Percentiles rank a stretch among this genome's conserved stretches.
Conservation (phyloP, 345 rosid genomes). For the Draba incana region DNA sequence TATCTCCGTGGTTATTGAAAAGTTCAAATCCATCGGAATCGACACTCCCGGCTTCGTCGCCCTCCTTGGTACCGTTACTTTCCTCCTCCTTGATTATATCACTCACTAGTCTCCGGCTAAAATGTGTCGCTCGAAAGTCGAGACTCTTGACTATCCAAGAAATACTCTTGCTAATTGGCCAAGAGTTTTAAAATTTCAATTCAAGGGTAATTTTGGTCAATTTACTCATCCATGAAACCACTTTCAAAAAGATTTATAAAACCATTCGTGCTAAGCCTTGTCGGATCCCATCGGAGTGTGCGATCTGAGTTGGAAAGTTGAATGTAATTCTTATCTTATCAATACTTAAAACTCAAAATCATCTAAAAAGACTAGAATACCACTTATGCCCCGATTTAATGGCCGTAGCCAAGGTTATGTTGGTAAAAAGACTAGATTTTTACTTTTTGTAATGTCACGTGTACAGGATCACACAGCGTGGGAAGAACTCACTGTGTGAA, state of each 20-base stretch:
- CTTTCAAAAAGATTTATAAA: neutral
- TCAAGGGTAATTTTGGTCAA: slow-evolving; percentile 20
- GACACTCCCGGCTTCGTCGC: slow-evolving; percentile 86
- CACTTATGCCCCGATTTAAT: neutral
- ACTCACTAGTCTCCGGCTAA: neutral
- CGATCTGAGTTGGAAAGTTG: slow-evolving; percentile 6
- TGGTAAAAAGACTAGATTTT: slow-evolving; percentile 26
- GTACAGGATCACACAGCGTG: slow-evolving; percentile 86
- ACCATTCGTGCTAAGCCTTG: neutral
- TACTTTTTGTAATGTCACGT: slow-evolving; percentile 23
- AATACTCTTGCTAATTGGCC: neutral
- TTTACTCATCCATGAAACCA: slow-evolving; percentile 1
- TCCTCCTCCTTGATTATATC: neutral
- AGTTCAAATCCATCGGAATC: slow-evolving; percentile 75
- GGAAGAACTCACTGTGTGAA: slow-evolving; percentile 96
- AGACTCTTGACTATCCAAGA: slow-evolving; percentile 4
- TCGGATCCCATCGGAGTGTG: slow-evolving; percentile 2
- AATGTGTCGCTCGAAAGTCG: slow-evolving; percentile 4
- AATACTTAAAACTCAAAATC: neutral
- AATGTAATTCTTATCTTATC: slow-evolving; percentile 1
- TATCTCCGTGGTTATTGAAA: slow-evolving; percentile 80
- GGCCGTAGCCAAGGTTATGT: neutral
- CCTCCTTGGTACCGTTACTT: slow-evolving; percentile 38
- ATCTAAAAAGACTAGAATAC: neutral
- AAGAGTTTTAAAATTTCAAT: neutral